Percentiles rank a stretch among this genome's conserved stretches.
These are phyloP conservation scores for Epithele typhae DNA, from an alignment of 768 basidiomycete genomes.

Conservation along the genomic window DNA sequence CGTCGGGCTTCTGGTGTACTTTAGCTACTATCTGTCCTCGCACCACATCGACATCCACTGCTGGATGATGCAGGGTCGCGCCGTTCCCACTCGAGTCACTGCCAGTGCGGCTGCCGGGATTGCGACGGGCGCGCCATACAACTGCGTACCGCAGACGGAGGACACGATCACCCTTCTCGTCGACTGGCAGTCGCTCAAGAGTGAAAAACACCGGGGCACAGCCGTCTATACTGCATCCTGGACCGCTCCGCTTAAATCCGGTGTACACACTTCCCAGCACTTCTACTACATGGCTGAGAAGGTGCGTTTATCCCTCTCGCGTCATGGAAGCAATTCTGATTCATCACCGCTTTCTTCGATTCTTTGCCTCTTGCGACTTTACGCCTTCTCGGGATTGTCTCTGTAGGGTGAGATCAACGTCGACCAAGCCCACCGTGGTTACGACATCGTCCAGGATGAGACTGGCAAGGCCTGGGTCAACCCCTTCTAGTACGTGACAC, in stretches of 20 bases:
- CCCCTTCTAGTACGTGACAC: conserved; percentile 75
- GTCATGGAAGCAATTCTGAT: too few relatives aligned
- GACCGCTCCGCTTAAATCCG: conserved; percentile 88
- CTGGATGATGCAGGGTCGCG: conserved; percentile 77
- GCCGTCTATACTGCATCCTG: conserved; percentile 93
- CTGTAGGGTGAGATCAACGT: conserved; percentile 83
- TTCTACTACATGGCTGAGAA: conserved; percentile 97
- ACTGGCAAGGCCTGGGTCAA: conserved; percentile 84
- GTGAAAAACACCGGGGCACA: conserved; percentile 73
- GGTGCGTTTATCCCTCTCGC: too few relatives aligned
- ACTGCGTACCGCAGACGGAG: conserved; percentile 82
- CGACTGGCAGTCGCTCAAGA: conserved; percentile 84
- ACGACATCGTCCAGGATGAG: conserved; percentile 84
- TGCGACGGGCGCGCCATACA: conserved; percentile 84
- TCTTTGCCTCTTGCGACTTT: too few relatives aligned
- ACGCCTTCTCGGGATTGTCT: too few relatives aligned
- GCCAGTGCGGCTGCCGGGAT: conserved; percentile 90
- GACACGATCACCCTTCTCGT: conserved; percentile 94
- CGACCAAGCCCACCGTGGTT: conserved; percentile 92
- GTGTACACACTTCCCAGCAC: conserved; percentile 87
- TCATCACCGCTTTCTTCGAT: too few relatives aligned
- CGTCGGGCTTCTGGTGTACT: too few relatives aligned
- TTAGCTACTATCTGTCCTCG: conserved; percentile 88
- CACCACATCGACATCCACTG: conserved; percentile 91
- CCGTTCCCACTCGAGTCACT: conserved; percentile 78